Evolutionary conservation across 805 yeast species (phyloP).

Genomic region (Pichia exigua): DNA sequence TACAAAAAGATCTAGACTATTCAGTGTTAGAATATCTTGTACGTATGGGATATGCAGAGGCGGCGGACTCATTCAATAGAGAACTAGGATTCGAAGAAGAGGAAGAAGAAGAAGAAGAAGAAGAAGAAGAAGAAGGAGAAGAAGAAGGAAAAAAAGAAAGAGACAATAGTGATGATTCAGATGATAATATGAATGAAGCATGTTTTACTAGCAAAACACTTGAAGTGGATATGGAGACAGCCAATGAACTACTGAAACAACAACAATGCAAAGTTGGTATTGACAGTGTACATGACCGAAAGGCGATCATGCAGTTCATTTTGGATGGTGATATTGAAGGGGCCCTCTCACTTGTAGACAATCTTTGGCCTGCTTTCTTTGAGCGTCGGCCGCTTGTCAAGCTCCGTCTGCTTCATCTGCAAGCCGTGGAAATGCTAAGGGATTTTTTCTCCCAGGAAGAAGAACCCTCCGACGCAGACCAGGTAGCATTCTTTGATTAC

Average conservation of each 20-base stretch:
- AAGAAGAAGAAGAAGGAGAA: constrained; percentile 16
- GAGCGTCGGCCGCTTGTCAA: not conserved
- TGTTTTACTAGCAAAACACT: constrained; percentile 3
- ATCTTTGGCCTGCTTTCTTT: not conserved
- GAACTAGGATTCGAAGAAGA: constrained; percentile 55
- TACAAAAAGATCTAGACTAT: constrained; percentile 6
- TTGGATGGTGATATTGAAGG: not conserved
- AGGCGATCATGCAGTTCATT: not conserved
- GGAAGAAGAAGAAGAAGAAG: constrained; percentile 32
- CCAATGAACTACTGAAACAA: not conserved
- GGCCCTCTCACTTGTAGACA: not conserved
- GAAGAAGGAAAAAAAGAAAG: constrained; percentile 32
- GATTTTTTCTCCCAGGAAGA: not conserved
- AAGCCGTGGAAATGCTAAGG: not conserved
- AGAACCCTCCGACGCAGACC: not conserved
- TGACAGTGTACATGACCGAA: not conserved
- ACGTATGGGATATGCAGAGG: constrained; percentile 10
- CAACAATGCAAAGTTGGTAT: not conserved
- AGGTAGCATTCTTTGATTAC: not conserved
- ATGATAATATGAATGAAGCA: too few species aligned
- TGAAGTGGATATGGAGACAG: not conserved
- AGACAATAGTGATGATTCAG: not conserved
- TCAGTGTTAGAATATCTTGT: constrained; percentile 7
- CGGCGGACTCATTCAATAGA: constrained; percentile 2
- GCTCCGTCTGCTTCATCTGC: not conserved